Evolutionary conservation across 1,284 basidiomycete genomes (phyloP).

Genomic region (Anthracocystis panici-leucophaei): DNA sequence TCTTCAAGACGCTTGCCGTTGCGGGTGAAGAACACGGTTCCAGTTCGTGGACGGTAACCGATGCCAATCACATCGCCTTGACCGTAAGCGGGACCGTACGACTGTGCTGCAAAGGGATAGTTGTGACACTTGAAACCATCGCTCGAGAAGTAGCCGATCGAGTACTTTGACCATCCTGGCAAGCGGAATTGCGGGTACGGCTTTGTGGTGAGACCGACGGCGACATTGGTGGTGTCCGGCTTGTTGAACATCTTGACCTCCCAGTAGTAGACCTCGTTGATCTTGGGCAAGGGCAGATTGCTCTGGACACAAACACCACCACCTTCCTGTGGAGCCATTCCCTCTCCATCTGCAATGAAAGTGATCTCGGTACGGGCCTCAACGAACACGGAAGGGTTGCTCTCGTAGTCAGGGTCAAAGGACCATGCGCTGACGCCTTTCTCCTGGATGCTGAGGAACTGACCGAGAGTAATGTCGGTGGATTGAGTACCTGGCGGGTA

Average conservation of each 20-base stretch:
- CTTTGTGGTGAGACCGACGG: conserved; percentile 67
- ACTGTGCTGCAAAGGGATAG: conserved; percentile 89
- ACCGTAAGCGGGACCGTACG: conserved; percentile 86
- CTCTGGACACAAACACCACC: conserved; percentile 67
- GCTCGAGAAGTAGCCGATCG: conserved; percentile 91
- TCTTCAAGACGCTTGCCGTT: conserved; percentile 68
- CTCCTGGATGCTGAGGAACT: conserved; percentile 68
- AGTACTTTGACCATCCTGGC: conserved; percentile 83
- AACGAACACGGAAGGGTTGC: conserved; percentile 66
- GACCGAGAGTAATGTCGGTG: conserved; percentile 69
- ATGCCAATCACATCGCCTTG: conserved; percentile 76
- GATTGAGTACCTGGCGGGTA: conserved; percentile 54
- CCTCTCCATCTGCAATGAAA: conserved; percentile 67
- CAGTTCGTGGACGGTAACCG: conserved; percentile 66
- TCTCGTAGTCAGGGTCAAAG: conserved; percentile 69
- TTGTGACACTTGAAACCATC: conserved; percentile 98
- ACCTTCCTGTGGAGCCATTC: conserved; percentile 68
- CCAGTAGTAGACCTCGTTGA: conserved; percentile 70
- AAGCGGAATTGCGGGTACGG: conserved; percentile 67
- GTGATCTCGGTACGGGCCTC: conserved; percentile 68
- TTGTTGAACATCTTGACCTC: conserved; percentile 70
- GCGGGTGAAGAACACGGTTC: conserved; percentile 68
- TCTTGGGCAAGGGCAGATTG: conserved; percentile 68
- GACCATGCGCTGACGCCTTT: conserved; percentile 69
- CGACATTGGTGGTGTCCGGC: conserved; percentile 63